A percentile compares a stretch with the other conserved stretches of the same genome.
Conservation (phyloP, 2,329 filamentous ascomycete species). For the Scolecobasidium constrictum region DNA sequence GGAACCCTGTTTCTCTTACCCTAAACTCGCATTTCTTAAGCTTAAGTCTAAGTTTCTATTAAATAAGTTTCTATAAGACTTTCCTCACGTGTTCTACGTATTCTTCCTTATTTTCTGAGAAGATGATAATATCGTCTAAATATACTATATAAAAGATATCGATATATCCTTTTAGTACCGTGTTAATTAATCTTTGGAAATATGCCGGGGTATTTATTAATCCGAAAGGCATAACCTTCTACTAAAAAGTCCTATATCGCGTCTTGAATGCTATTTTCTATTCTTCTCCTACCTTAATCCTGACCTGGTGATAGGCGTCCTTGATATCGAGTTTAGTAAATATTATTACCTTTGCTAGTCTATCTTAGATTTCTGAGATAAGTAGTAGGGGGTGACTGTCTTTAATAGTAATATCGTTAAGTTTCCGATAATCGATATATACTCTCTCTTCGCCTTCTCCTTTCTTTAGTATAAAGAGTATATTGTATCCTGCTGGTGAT, state of each 20-base stretch:
- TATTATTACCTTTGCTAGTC: no score
- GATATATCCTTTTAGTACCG: slow-evolving; percentile 12
- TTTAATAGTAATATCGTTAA: slow-evolving; percentile 27
- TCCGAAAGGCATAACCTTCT: slow-evolving; percentile 18
- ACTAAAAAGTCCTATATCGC: slow-evolving; percentile 23
- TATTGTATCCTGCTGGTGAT: slow-evolving; percentile 13
- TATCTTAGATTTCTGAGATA: no score
- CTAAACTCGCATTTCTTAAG: no score
- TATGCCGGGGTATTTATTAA: slow-evolving; percentile 12
- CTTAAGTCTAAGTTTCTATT: slow-evolving; percentile 11
- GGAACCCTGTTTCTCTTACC: slow-evolving; percentile 17
- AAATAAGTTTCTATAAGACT: slow-evolving; percentile 4
- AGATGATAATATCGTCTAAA: slow-evolving; percentile 17
- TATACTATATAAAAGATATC: slow-evolving; percentile 16
- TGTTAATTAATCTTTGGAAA: slow-evolving; percentile 17
- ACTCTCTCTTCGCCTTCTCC: slow-evolving; percentile 19
- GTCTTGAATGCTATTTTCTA: slow-evolving; percentile 25
- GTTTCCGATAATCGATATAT: slow-evolving; percentile 24
- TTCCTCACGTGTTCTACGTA: slow-evolving; percentile 7
- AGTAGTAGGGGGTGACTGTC: no score
- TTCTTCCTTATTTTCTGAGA: slow-evolving; percentile 8
- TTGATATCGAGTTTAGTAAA: no score
- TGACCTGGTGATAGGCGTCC: slow-evolving; percentile 21
- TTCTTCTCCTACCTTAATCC: slow-evolving; percentile 20
- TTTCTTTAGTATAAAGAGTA: slow-evolving; percentile 23